Evolutionary conservation across 2,329 filamentous ascomycete species (phyloP), one percentile per base, ranked within the genome.

Genomic region (Apiospora phragmitis): DNA sequence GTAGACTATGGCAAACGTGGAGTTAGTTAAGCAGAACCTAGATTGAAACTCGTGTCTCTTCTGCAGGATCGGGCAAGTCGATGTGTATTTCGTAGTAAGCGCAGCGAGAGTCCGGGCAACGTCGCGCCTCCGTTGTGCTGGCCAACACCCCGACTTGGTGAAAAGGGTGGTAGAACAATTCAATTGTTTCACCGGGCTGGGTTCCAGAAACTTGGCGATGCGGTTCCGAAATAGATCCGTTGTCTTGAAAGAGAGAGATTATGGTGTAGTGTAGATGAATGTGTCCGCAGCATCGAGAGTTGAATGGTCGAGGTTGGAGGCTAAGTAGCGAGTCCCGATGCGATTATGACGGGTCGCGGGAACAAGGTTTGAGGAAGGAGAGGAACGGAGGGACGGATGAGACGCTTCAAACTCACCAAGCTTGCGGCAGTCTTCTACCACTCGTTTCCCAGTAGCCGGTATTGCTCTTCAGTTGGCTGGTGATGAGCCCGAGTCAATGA

Each of bases 1-100:
- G 32, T 62, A 29, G 29, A 62, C 55, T 62, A 38, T 38, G 55
- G 18, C 18, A 24, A 62, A 38, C 38, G 65, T 45, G 21, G 65
- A 45, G 65, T 67, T 67, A 67, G 65, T 67, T 45, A 21, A 67
- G n/a, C 32, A 62, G 55, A 38, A 62, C 55, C 55, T 62, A 24
- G 55, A 62, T 62, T 14, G 21, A 38, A 38, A 11, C 18, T 38
- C 21, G 55, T 38, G 29, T n/a, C 16, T 35, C 29, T n/a, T 38
- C 21, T 24, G 32, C 29, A 62, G 38, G 55, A 62, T n/a, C 14
- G 55, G 55, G 32, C 29, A n/a, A 38, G 18, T 62, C 55, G 55
- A 62, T n/a, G 29, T 35, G 18, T 9, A 18, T n/a, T n/a, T 62
- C 55, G 55, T 62, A 62, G 55, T 62, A 62, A 62, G 55, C 55